Evolutionary conservation across 345 rosid species (phyloP).

Genomic region (Acer saccharum): DNA sequence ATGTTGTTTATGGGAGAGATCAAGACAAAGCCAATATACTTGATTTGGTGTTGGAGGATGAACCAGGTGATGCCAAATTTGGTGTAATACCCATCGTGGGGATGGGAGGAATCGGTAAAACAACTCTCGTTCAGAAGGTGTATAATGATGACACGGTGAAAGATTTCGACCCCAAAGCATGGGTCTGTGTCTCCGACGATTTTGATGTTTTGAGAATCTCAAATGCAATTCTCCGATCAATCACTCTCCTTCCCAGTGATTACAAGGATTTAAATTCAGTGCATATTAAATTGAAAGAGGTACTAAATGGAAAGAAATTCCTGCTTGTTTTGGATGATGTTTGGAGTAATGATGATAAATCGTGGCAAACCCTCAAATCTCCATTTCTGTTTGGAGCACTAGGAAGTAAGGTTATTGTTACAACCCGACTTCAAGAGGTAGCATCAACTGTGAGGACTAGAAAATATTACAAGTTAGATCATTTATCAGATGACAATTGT

Average conservation of each 20-base stretch:
- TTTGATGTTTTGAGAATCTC: slow-evolving; percentile 22
- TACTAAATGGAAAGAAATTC: slow-evolving; percentile 9
- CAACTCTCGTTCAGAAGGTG: slow-evolving; percentile 18
- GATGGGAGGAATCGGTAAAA: slow-evolving; percentile 30
- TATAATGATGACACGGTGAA: not conserved
- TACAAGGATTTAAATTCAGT: not conserved
- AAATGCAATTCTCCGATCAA: slow-evolving; percentile 14
- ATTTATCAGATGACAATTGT: slow-evolving; percentile 12
- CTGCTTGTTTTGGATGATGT: slow-evolving; percentile 30
- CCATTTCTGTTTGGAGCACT: not conserved
- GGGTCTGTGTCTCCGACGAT: slow-evolving; percentile 27
- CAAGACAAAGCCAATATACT: not conserved
- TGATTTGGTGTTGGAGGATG: not conserved
- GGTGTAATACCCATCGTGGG: slow-evolving; percentile 23
- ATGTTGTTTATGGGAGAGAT: not conserved
- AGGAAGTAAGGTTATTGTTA: slow-evolving; percentile 21
- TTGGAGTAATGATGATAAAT: slow-evolving; percentile 12
- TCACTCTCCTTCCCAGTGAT: not conserved
- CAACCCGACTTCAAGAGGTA: slow-evolving; percentile 16
- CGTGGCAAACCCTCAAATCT: slow-evolving; percentile 15
- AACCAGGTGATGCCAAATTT: not conserved
- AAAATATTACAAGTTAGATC: no score
- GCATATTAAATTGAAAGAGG: not conserved
- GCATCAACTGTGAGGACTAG: not conserved
- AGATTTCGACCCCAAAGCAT: slow-evolving; percentile 15